A percentile compares a stretch with the other conserved stretches of the same genome.
phyloP scores from a whole-genome alignment of 2,329 filamentous ascomycete genomes.

The Colletotrichum gloeosporioides region DNA sequence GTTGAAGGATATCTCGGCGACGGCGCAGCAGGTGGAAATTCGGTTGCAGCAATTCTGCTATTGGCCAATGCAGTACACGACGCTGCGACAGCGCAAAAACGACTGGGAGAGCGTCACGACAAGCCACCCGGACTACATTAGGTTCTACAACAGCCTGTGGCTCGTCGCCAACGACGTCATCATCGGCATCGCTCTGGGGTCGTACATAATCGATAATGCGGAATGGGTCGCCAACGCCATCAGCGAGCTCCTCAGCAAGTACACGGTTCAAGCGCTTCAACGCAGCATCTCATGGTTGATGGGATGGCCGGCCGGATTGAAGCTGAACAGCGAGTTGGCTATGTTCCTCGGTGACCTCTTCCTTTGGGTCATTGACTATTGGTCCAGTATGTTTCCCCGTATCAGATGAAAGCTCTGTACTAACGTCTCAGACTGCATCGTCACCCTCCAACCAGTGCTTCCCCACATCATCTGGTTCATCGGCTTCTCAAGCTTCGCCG shows the following conservation, averaged over 20 bases:
- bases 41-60: conserved; percentile 98
- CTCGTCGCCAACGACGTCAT: conserved; percentile 98
- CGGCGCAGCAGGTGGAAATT: conserved; percentile 96
- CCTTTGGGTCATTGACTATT: conserved; percentile 98
- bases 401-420: background rate
- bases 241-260: conserved; percentile 75
- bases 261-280: conserved; percentile 87
- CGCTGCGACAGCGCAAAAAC: conserved; percentile 83
- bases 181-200: conserved; percentile 94
- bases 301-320: conserved; percentile 93
- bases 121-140: conserved; percentile 96
- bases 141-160: conserved; percentile 99
- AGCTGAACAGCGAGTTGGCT: conserved; percentile 92
- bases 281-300: conserved; percentile 94
- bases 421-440: conserved; percentile 70
- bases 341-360: conserved; percentile 95
- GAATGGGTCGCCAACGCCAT: conserved; percentile 83
- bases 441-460: conserved; percentile 78
- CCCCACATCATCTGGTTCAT: conserved; percentile 90
- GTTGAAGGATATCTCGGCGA: conserved; percentile 94
- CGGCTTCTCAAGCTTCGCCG: conserved; percentile 92
- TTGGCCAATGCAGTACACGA: conserved; percentile 97
- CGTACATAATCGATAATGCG: conserved; percentile 96
- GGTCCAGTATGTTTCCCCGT: conserved; percentile 72
- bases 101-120: conserved; percentile 97